Conservation (phyloP, 2,329 filamentous ascomycete genomes). For the Parascedosporium putredinis region DNA sequence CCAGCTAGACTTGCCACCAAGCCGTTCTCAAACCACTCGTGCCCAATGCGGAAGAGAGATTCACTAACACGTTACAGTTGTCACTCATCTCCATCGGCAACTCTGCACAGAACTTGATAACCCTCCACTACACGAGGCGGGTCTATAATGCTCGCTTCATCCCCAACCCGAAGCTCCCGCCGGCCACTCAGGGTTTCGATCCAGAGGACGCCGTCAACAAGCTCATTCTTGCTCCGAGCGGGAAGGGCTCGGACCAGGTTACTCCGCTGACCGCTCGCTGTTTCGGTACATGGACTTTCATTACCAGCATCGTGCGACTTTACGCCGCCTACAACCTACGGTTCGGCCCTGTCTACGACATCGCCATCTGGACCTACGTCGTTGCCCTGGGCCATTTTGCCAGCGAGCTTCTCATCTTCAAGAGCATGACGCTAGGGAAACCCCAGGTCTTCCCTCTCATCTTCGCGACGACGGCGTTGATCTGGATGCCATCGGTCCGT, state of each 20-base stretch:
- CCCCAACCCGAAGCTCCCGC: conserved; percentile 33
- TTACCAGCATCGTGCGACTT: conserved; percentile 65
- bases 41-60: conserved; percentile 9
- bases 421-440: conserved; percentile 55
- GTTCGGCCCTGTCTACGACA: conserved; percentile 62
- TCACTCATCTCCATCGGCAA: conserved; percentile 76
- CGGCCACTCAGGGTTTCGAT: conserved; percentile 30
- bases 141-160: conserved; percentile 66
- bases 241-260: conserved; percentile 45
- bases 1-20: no score
- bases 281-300: conserved; percentile 81
- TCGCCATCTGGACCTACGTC: conserved; percentile 72
- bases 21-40: no score
- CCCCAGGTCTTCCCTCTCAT: conserved; percentile 47
- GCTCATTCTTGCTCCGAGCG: conserved; percentile 34
- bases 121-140: conserved; percentile 71
- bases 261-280: conserved; percentile 68
- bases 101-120: conserved; percentile 71
- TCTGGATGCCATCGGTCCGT: conserved; percentile 60
- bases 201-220: conserved; percentile 44
- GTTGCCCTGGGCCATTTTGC: conserved; percentile 70
- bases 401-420: conserved; percentile 71
- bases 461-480: conserved; percentile 37
- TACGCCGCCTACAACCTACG: conserved; percentile 78
- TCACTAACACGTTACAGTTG: conserved; percentile 48